Conservation (phyloP, 768 basidiomycete genomes). For the Cystobasidium tubakii region DNA sequence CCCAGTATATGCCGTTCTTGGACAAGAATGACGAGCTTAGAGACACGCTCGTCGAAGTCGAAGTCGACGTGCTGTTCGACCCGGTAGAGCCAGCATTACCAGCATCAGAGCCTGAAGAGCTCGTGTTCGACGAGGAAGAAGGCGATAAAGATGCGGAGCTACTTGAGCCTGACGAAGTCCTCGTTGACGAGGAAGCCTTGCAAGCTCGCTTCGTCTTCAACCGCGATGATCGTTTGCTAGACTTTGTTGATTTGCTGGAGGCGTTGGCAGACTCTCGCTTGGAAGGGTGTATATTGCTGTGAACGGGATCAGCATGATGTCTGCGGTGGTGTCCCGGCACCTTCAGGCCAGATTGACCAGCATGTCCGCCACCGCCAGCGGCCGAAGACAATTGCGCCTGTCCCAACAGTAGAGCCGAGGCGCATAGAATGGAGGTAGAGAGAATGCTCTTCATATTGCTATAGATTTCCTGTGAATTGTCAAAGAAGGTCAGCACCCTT, state of each 20-base stretch:
- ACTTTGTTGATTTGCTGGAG: background rate
- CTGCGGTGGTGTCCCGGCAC: background rate
- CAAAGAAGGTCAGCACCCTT: too few relatives aligned
- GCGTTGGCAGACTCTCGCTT: background rate
- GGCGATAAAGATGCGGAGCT: constrained; percentile 34
- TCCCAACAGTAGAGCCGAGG: background rate
- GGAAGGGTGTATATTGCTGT: background rate
- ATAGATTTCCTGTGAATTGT: too few relatives aligned
- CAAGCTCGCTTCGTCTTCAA: constrained; percentile 11
- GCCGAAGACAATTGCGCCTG: background rate
- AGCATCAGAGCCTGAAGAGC: background rate
- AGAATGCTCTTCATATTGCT: background rate
- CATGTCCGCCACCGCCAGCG: background rate
- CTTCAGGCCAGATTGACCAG: background rate
- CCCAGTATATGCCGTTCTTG: constrained; percentile 44
- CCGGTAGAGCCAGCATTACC: constrained; percentile 34
- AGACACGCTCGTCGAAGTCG: background rate
- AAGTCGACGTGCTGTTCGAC: constrained; percentile 8
- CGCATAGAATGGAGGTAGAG: background rate
- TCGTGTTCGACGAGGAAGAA: constrained; percentile 29
- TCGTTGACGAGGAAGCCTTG: constrained; percentile 25
- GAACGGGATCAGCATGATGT: background rate
- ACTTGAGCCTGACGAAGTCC: constrained; percentile 6
- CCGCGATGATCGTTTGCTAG: background rate
- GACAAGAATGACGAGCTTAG: constrained; percentile 30